Percentiles rank a stretch among this genome's conserved stretches.
Conservation (phyloP, 306 rosid genomes). For the peach (Prunus persica) region Prunus_persica_NCBIv2 NC_034014.1:26623001-26623500, state of each 20-base stretch:
- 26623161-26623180: background rate
- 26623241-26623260: slow-evolving; percentile 32
- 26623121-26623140: too few species aligned
- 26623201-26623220: background rate
- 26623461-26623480: slow-evolving; percentile 72
- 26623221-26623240: slow-evolving; percentile 20
- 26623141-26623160: background rate
- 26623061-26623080: too few species aligned
- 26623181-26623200: background rate
- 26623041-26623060: background rate
- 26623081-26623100: too few species aligned
- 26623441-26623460: slow-evolving; percentile 61
- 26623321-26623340: slow-evolving; percentile 31
- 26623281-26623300: background rate
- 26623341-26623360: slow-evolving; percentile 40
- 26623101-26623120: too few species aligned
- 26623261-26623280: background rate
- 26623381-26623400: slow-evolving; percentile 65
- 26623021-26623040: background rate
- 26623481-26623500: slow-evolving; percentile 90
- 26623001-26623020: background rate
- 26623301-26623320: slow-evolving; percentile 16
- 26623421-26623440: slow-evolving; percentile 27
- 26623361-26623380: slow-evolving; percentile 20
- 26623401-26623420: slow-evolving; percentile 38